These are phyloP conservation scores for Coffea eugenioides DNA, from an alignment of 257 asterid genomes.

Conservation along the genomic window DNA sequence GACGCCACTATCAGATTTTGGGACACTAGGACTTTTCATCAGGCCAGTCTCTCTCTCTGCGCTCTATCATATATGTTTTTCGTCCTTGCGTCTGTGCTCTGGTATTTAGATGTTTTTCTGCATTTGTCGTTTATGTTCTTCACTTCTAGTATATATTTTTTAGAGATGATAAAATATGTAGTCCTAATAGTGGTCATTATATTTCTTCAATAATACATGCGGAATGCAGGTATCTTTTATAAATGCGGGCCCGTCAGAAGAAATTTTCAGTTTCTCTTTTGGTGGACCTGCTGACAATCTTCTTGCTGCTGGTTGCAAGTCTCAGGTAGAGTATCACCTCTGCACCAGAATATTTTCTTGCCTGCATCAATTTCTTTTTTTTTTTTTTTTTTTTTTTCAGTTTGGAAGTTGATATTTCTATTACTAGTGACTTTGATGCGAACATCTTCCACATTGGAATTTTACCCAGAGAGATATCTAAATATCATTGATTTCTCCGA, in stretches of 20 bases:
- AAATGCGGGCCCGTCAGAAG: conserved; percentile 61
- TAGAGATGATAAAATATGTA: not conserved
- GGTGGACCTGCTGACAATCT: conserved; percentile 78
- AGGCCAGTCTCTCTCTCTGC: conserved; percentile 36
- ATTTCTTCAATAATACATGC: not conserved
- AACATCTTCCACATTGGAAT: not conserved
- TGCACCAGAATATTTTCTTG: not conserved
- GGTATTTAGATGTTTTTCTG: too few relatives aligned
- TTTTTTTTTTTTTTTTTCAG: not conserved
- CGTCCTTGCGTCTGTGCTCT: not conserved
- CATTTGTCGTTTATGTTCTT: too few relatives aligned
- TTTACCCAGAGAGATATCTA: too few relatives aligned
- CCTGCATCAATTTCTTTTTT: too few relatives aligned
- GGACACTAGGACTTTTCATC: conserved; percentile 84
- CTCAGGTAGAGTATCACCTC: conserved; percentile 47
- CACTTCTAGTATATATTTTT: not conserved
- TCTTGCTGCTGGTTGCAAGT: conserved; percentile 74
- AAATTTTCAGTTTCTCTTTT: conserved; percentile 84
- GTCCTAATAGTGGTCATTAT: not conserved
- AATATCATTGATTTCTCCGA: too few relatives aligned
- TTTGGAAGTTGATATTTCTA: not conserved
- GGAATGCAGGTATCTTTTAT: conserved; percentile 65
- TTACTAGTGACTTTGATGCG: not conserved
- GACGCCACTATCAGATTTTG: conserved; percentile 89
- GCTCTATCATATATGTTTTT: not conserved